These are phyloP conservation scores for Tuber calosporum DNA, from an alignment of 495 filamentous ascomycete genomes.

Conservation along the genomic window DNA sequence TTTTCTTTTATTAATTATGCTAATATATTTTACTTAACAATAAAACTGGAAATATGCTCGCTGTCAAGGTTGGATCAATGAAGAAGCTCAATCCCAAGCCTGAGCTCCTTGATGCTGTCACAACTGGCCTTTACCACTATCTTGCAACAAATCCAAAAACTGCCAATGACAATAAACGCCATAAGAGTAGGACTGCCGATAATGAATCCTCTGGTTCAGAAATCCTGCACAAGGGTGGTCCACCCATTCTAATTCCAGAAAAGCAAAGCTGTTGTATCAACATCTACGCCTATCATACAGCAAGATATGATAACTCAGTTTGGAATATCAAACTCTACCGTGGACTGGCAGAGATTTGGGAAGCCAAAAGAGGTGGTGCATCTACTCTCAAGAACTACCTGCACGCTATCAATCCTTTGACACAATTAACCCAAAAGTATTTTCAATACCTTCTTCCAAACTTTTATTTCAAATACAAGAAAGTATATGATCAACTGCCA, in stretches of 20 bases:
- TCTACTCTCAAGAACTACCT: neutral
- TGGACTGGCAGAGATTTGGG: neutral
- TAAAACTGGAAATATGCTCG: neutral
- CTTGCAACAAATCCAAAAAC: neutral
- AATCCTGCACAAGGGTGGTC: neutral
- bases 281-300: neutral
- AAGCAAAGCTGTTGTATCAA: neutral
- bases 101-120: neutral
- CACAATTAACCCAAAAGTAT: neutral
- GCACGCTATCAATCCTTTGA: neutral
- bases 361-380: neutral
- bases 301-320: neutral
- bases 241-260: neutral
- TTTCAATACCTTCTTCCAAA: neutral
- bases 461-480: neutral
- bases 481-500: neutral
- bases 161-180: neutral
- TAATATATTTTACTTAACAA: too few species aligned
- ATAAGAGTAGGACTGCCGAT: neutral
- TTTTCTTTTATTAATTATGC: too few species aligned
- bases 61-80: neutral
- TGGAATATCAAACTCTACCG: neutral
- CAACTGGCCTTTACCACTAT: neutral
- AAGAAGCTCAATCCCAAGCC: neutral
- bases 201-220: neutral